phyloP scores from a whole-genome alignment of 139 green algal species.

The Chlorella sp. region DNA sequence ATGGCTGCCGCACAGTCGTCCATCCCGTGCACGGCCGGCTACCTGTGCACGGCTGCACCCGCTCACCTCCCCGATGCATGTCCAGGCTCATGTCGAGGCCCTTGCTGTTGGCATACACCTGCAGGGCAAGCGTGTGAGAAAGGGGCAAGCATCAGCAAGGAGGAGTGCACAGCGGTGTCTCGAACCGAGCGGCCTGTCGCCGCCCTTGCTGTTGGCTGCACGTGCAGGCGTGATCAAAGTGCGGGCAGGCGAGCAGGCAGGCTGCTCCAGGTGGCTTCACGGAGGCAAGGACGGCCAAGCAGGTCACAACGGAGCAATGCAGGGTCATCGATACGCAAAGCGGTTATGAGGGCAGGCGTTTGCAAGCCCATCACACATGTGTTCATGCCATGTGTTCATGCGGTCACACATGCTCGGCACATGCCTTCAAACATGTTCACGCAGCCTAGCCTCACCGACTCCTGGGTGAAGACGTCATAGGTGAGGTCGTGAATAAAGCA shows the following conservation, averaged over 20 bases:
- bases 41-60: not conserved
- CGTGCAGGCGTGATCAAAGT: not conserved
- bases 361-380: too few relatives aligned
- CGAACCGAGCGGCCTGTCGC: not conserved
- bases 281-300: not conserved
- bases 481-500: slow-evolving; percentile 28
- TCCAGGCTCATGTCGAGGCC: slow-evolving; percentile 9
- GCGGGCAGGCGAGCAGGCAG: not conserved
- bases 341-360: too few relatives aligned
- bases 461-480: not conserved
- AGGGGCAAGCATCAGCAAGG: not conserved
- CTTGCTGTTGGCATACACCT: not conserved
- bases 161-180: not conserved
- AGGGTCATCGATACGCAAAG: too few relatives aligned
- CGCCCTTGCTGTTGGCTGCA: too few relatives aligned
- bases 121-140: not conserved
- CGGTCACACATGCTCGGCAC: too few relatives aligned
- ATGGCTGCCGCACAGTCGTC: too few relatives aligned
- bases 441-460: not conserved
- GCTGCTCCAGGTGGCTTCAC: not conserved
- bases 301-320: too few relatives aligned
- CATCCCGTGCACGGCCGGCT: not conserved
- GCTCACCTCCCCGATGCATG: slow-evolving; percentile 15
- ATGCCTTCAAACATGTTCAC: too few relatives aligned
- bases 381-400: too few relatives aligned